Evolutionary conservation across 352 stramenopile genomes (phyloP).

Genomic region (Phytophthora boehmeriae): DNA sequence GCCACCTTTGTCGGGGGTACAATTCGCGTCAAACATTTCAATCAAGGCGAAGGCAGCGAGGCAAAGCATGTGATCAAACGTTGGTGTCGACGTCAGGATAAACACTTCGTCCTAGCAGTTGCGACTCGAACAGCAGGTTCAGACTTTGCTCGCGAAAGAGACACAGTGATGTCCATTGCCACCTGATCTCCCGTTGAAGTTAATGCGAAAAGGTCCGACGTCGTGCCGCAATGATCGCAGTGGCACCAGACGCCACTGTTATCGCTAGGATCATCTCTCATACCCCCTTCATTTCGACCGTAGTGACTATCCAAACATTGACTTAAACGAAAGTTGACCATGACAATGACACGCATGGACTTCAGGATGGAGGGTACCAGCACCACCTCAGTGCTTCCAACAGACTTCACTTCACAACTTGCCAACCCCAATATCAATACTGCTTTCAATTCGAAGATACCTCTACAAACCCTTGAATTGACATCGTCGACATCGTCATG

Average conservation of each 20-base stretch:
- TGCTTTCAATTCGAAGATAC: conserved; percentile 1
- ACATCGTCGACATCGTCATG: conserved; percentile 14
- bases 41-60: too few species aligned
- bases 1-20: too few species aligned
- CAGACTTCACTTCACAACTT: conserved; percentile 27
- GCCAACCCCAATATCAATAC: neutral
- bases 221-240: too few species aligned
- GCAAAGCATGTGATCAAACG: too few species aligned
- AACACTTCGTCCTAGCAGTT: too few species aligned
- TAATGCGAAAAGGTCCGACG: neutral
- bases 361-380: too few species aligned
- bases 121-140: conserved; percentile 5
- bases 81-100: too few species aligned
- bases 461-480: neutral
- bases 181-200: neutral
- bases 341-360: conserved; percentile 14
- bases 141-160: conserved; percentile 5
- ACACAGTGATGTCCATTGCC: conserved; percentile 10
- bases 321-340: conserved; percentile 1
- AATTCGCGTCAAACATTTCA: too few species aligned
- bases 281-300: too few species aligned
- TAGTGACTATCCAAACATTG: too few species aligned
- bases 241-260: too few species aligned
- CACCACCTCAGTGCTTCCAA: conserved; percentile 12
- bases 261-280: too few species aligned